Evolutionary conservation across 257 asterid genomes (phyloP), one percentile per base, ranked within the genome.

Genomic region (Asclepias syriaca): DNA sequence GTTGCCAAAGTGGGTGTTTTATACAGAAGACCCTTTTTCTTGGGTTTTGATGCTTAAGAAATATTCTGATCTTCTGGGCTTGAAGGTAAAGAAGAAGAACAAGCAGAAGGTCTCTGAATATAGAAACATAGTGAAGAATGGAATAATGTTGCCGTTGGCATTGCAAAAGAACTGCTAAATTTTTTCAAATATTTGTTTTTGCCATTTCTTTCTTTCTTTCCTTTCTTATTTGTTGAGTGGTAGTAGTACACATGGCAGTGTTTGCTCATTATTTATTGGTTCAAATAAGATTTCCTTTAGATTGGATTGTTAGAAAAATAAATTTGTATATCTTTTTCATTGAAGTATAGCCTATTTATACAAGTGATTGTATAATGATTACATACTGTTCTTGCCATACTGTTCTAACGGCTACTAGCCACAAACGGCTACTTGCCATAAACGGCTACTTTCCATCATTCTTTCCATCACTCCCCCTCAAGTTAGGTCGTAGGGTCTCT

Each of bases 1-100:
- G n/a, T n/a, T n/a, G n/a, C n/a, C n/a, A 89, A 74, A 90, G 96
- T 6, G 96, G 96, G 81, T 93, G 90, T 32, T 82, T 75, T n/a
- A 27, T 80, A 86, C 68, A 93, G 96, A 70, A 81, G 82, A 15
- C 89, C 81, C 72, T n/a, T n/a, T n/a, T n/a, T n/a, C n/a, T 85
- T 83, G 58, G 96, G 91, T 74, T 85, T 87, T 13, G 83, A 37
- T 56, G 84, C 54, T 51, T 82, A 66, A 45, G 72, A 80, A 74
- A 27, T 61, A 67, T 50, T 40, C 1, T 70, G 83, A 15, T 77
- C 79, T 45, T 76, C 83, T 73, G 81, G 74, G 60, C 46, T 51
- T 7, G 86, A 34, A 15, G 69, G 55, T 22, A 37, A 58, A 6
- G 80, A 40, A 8, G 84, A n/a, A 72, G 81, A 2, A 39, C 80